Evolutionary conservation across 1,284 basidiomycete genomes (phyloP).

Genomic region (Tylopilus orsonianus): DNA sequence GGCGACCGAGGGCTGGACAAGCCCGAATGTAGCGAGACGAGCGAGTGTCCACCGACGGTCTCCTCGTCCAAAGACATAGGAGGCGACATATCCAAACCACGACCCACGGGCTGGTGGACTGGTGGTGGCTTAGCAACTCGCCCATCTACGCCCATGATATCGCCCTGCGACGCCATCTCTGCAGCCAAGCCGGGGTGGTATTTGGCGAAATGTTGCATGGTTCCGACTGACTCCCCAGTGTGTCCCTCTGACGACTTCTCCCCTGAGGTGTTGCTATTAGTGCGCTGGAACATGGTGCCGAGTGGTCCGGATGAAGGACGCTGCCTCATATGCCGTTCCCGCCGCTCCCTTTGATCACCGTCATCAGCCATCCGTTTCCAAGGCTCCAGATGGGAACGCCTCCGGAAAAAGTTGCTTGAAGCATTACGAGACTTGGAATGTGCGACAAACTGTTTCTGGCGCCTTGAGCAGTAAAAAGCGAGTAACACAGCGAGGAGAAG

Average conservation of each 20-base stretch:
- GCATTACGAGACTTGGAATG: constrained; percentile 33
- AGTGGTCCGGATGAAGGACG: constrained; percentile 44
- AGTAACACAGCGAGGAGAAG: constrained; percentile 45
- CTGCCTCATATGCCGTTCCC: constrained; percentile 34
- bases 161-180: constrained; percentile 43
- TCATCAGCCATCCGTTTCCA: constrained; percentile 46
- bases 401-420: constrained; percentile 37
- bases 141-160: constrained; percentile 11
- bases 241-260: constrained; percentile 43
- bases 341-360: constrained; percentile 42
- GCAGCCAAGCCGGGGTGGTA: constrained; percentile 51
- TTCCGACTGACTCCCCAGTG: constrained; percentile 31
- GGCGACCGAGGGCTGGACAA: constrained; percentile 46
- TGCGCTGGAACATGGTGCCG: constrained; percentile 58
- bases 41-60: constrained; percentile 47
- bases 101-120: constrained; percentile 44
- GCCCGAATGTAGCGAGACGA: constrained; percentile 46
- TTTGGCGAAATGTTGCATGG: constrained; percentile 36
- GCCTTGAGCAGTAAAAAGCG: constrained; percentile 49
- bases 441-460: constrained; percentile 34
- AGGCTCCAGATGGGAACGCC: constrained; percentile 44
- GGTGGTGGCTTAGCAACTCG: constrained; percentile 28
- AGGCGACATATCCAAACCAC: constrained; percentile 26
- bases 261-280: constrained; percentile 26
- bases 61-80: constrained; percentile 58